Evolutionary conservation across 345 rosid genomes (phyloP).

Genomic region (Raphanus sativus): DNA sequence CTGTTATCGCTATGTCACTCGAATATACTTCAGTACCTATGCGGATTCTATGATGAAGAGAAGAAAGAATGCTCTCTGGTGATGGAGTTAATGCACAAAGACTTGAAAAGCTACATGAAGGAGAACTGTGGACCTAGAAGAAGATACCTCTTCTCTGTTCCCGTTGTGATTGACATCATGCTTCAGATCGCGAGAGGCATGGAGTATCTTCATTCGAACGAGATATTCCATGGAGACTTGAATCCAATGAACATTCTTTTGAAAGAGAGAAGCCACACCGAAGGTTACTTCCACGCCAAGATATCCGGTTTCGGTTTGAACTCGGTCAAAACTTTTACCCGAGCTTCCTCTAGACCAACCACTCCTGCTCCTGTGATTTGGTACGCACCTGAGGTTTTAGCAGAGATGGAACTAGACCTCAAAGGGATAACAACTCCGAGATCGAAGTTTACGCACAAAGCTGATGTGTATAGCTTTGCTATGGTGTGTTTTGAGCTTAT

Average conservation of each 20-base stretch:
- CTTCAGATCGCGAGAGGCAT: slow-evolving; percentile 89
- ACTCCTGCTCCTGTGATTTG: slow-evolving; percentile 57
- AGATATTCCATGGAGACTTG: slow-evolving; percentile 68
- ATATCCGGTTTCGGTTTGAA: slow-evolving; percentile 67
- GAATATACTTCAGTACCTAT: slow-evolving; percentile 66
- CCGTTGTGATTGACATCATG: slow-evolving; percentile 76
- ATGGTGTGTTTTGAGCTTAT: slow-evolving; percentile 84
- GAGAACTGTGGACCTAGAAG: slow-evolving; percentile 70
- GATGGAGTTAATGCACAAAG: slow-evolving; percentile 83
- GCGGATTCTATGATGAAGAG: slow-evolving; percentile 77
- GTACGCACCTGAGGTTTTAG: slow-evolving; percentile 81
- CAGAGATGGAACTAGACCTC: slow-evolving; percentile 49
- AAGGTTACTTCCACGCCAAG: slow-evolving; percentile 76
- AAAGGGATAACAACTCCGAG: slow-evolving; percentile 27
- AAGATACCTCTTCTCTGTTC: slow-evolving; percentile 55
- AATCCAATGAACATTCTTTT: slow-evolving; percentile 64
- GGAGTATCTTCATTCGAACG: slow-evolving; percentile 77
- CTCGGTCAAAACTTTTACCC: slow-evolving; percentile 36
- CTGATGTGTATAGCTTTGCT: slow-evolving; percentile 91
- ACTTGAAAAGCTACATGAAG: slow-evolving; percentile 57
- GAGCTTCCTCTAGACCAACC: slow-evolving; percentile 34
- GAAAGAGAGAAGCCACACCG: slow-evolving; percentile 57
- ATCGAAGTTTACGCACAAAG: slow-evolving; percentile 63
- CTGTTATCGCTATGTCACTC: slow-evolving; percentile 79
- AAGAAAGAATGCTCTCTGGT: slow-evolving; percentile 70